phyloP scores from a whole-genome alignment of 2,329 filamentous ascomycete species.

The Fusarium chlamydosporum region DNA sequence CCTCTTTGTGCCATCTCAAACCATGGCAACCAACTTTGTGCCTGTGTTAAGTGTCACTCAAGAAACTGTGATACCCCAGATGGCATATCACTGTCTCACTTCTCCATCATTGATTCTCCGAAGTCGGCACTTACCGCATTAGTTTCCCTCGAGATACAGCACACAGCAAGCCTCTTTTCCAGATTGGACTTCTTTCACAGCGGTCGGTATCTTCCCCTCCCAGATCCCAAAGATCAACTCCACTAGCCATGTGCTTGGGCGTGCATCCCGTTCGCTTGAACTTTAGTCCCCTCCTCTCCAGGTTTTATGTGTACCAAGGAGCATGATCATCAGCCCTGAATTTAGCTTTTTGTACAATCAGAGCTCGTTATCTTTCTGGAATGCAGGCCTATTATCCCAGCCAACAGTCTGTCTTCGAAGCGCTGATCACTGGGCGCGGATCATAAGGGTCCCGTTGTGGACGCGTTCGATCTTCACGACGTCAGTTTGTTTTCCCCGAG shows the following conservation, averaged over 20 bases:
- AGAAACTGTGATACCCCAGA: constrained; percentile 22
- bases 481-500: constrained; percentile 28
- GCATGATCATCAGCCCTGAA: constrained; percentile 15
- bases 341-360: constrained; percentile 13
- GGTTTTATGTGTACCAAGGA: background rate
- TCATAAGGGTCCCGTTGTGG: constrained; percentile 29
- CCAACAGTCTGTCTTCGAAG: constrained; percentile 18
- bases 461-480: constrained; percentile 17
- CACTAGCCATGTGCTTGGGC: constrained; percentile 41
- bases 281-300: constrained; percentile 12
- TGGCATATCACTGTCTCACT: constrained; percentile 35
- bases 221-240: constrained; percentile 23
- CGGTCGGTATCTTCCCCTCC: constrained; percentile 7
- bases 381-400: constrained; percentile 17
- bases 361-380: constrained; percentile 29
- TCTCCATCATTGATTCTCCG: constrained; percentile 22
- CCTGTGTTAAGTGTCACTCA: constrained; percentile 24
- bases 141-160: background rate
- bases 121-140: constrained; percentile 25
- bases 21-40: constrained; percentile 28
- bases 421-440: constrained; percentile 31
- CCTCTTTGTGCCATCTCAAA: constrained; percentile 17
- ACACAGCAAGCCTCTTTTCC: constrained; percentile 3
- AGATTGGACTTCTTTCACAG: background rate
- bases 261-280: constrained; percentile 16